These are phyloP conservation scores for Aspergillus pseudonomiae DNA, from an alignment of 2,329 filamentous ascomycete genomes.

Conservation along the genomic window DNA sequence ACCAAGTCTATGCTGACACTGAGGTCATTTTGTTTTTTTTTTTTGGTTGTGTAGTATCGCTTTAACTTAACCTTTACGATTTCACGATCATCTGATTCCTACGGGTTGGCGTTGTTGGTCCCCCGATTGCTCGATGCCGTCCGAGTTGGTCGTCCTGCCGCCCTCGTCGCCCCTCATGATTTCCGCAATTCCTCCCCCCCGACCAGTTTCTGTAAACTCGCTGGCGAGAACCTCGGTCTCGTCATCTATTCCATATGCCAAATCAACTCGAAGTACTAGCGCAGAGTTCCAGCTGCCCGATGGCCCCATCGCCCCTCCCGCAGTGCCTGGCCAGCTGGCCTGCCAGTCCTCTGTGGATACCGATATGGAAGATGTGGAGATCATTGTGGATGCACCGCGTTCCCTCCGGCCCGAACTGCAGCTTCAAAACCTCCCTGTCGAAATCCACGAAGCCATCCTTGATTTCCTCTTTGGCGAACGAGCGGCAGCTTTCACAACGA, in stretches of 20 bases:
- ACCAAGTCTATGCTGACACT: background rate
- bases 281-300: slow-evolving; percentile 29
- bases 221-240: slow-evolving; percentile 28
- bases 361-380: slow-evolving; percentile 31
- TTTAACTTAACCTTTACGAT: background rate
- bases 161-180: slow-evolving; percentile 29
- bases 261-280: slow-evolving; percentile 31
- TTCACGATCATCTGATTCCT: background rate
- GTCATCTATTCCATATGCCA: slow-evolving; percentile 25
- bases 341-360: slow-evolving; percentile 26
- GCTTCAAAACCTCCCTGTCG: slow-evolving; percentile 60
- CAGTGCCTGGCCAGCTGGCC: slow-evolving; percentile 24
- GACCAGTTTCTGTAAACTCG: slow-evolving; percentile 38
- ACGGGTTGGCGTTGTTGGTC: background rate
- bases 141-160: slow-evolving; percentile 15
- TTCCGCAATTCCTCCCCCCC: slow-evolving; percentile 34
- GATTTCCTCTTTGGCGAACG: slow-evolving; percentile 72
- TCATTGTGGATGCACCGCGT: slow-evolving; percentile 15
- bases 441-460: slow-evolving; percentile 73
- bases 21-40: background rate
- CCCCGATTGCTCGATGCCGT: slow-evolving; percentile 19
- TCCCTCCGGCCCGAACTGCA: slow-evolving; percentile 21
- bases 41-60: background rate
- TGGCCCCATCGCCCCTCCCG: slow-evolving; percentile 23
- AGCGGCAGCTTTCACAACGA: slow-evolving; percentile 62